phyloP scores from a whole-genome alignment of 192 early-diverging fungal genomes.

The Backusella tarrabulga region DNA sequence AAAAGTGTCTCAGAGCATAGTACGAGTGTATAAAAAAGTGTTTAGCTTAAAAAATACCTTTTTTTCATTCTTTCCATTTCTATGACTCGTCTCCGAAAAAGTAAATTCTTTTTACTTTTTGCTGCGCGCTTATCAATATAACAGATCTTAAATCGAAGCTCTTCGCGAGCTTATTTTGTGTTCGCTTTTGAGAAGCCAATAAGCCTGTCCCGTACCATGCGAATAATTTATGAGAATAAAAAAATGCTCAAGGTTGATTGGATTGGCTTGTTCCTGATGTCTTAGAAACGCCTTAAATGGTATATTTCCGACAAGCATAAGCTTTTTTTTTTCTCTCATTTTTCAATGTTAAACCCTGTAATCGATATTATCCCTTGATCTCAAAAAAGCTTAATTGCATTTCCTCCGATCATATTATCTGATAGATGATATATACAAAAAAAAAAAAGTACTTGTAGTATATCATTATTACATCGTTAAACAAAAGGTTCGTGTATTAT shows the following conservation, averaged over 20 bases:
- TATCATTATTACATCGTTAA: not conserved
- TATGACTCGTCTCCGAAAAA: too few relatives aligned
- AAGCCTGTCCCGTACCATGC: not conserved
- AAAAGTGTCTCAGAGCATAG: too few relatives aligned
- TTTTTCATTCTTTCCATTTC: too few relatives aligned
- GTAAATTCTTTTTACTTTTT: too few relatives aligned
- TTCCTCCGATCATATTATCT: not conserved
- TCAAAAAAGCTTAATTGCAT: not conserved
- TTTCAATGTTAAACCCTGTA: not conserved
- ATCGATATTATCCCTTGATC: not conserved
- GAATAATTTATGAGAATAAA: not conserved
- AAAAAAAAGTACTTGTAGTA: too few relatives aligned
- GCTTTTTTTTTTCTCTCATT: not conserved
- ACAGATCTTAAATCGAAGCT: not conserved
- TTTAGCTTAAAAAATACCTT: too few relatives aligned
- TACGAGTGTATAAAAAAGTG: too few relatives aligned
- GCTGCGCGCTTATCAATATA: too few relatives aligned
- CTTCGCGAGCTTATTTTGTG: not conserved
- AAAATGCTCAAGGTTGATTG: not conserved
- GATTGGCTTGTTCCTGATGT: not conserved
- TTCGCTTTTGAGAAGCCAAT: not conserved
- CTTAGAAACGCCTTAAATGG: not conserved
- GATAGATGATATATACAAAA: not conserved
- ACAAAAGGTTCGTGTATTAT: not conserved
- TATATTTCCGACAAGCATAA: not conserved